phyloP scores from a whole-genome alignment of 2,329 filamentous ascomycete genomes.

The Curvularia sp. region DNA sequence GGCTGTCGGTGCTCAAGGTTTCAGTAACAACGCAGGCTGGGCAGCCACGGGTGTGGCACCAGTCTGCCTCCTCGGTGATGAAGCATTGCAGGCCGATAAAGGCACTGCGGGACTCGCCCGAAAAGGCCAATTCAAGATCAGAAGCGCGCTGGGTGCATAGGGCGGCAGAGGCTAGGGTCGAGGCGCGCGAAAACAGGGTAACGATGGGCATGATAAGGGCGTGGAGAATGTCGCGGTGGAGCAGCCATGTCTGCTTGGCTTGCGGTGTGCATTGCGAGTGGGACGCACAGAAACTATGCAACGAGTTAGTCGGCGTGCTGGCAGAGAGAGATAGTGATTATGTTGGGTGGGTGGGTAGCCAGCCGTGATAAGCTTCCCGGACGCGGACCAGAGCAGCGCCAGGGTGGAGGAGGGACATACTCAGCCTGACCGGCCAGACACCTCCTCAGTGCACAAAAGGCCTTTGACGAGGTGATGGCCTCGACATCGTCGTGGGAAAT shows the following conservation, averaged over 20 bases:
- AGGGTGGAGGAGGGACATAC: constrained; percentile 38
- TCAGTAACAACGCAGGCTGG: constrained; percentile 58
- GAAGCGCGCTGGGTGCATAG: constrained; percentile 57
- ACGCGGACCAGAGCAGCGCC: constrained; percentile 9
- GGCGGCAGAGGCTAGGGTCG: constrained; percentile 58
- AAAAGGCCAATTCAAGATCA: constrained; percentile 65
- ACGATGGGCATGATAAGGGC: constrained; percentile 65
- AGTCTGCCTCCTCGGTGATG: constrained; percentile 63
- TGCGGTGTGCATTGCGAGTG: constrained; percentile 47
- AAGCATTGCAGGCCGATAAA: constrained; percentile 68
- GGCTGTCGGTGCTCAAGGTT: constrained; percentile 56
- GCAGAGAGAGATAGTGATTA: neutral
- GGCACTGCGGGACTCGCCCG: constrained; percentile 62
- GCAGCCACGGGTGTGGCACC: constrained; percentile 64
- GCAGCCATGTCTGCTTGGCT: constrained; percentile 53
- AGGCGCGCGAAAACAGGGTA: constrained; percentile 63
- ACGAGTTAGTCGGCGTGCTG: neutral
- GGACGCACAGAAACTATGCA: constrained; percentile 49
- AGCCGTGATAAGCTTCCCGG: constrained; percentile 9
- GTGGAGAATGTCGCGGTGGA: constrained; percentile 66
- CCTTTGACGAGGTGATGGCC: constrained; percentile 49
- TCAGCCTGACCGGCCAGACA: constrained; percentile 52
- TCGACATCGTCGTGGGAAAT: constrained; percentile 53
- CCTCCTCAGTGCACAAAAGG: constrained; percentile 53
- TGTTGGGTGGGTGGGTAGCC: neutral